Percentiles rank a stretch among this genome's conserved stretches.
phyloP scores from a whole-genome alignment of 331 rosid species.

The Dryas integrifolia region DNA sequence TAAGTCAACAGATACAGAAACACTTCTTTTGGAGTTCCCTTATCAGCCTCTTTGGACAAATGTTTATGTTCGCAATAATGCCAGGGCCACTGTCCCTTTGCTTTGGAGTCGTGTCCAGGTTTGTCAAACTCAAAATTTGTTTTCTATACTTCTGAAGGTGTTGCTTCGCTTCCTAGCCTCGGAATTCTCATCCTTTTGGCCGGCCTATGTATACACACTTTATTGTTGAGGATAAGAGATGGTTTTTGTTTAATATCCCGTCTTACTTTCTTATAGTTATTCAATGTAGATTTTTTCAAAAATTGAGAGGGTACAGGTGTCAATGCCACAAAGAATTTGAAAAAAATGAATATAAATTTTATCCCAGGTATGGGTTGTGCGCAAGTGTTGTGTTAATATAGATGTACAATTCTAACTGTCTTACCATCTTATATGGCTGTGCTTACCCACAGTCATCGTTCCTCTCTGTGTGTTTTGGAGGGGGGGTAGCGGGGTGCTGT shows the following conservation, averaged over 20 bases:
- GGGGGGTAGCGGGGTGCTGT: too few species aligned
- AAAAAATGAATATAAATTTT: neutral
- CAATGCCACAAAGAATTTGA: neutral
- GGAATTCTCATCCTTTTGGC: neutral
- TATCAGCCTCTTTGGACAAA: conserved; percentile 90
- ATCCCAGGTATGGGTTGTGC: neutral
- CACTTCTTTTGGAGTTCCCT: conserved; percentile 90
- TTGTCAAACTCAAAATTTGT: conserved; percentile 28
- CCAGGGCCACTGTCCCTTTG: conserved; percentile 89
- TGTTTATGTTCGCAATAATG: conserved; percentile 83
- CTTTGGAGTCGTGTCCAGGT: conserved; percentile 99
- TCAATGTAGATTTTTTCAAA: neutral
- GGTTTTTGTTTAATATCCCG: neutral
- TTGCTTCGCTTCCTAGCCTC: neutral
- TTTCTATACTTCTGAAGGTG: neutral
- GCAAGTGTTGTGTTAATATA: too few species aligned
- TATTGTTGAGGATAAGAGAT: neutral
- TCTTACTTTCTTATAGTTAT: neutral
- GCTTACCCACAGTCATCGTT: too few species aligned
- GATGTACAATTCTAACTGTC: too few species aligned
- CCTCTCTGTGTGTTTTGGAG: too few species aligned
- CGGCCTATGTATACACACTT: neutral
- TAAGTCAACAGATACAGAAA: conserved; percentile 79
- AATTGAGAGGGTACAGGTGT: neutral
- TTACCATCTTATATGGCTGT: too few species aligned